These are phyloP conservation scores for Plasmodium gallinaceum DNA, from an alignment of 169 alveolate species.

Conservation along the genomic window DNA sequence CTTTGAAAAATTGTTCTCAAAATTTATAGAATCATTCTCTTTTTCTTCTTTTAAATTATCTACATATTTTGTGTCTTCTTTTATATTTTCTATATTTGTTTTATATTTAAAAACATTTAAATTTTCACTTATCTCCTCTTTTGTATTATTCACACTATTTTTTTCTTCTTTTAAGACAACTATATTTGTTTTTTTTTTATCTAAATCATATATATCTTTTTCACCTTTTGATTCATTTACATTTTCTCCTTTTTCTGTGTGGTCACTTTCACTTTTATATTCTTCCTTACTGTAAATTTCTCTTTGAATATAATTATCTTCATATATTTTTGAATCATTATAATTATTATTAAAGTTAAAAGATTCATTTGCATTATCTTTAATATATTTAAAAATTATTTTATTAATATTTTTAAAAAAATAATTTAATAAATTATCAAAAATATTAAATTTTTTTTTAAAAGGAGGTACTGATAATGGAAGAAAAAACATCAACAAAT, in stretches of 20 bases:
- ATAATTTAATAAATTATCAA: conserved; percentile 17
- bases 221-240: neutral
- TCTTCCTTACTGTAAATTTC: no score
- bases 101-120: neutral
- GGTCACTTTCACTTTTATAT: neutral
- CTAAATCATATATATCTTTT: no score
- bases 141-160: neutral
- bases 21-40: neutral
- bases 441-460: neutral
- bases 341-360: neutral
- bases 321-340: no score
- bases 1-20: neutral
- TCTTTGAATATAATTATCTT: no score
- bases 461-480: conserved; percentile 57
- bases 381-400: conserved; percentile 25
- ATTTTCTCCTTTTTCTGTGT: neutral
- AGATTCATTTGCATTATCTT: conserved; percentile 14
- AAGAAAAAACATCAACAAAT: conserved; percentile 20
- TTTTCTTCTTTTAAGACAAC: neutral
- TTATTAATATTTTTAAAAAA: conserved; percentile 43
- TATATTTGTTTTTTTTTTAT: no score
- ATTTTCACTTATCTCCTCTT: neutral
- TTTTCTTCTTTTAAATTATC: neutral
- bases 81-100: neutral
- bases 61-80: neutral